A percentile compares a stretch with the other conserved stretches of the same genome.
Conservation (phyloP, 1,139 yeast species). For the Saccharomycopsis hybrid region DNA sequence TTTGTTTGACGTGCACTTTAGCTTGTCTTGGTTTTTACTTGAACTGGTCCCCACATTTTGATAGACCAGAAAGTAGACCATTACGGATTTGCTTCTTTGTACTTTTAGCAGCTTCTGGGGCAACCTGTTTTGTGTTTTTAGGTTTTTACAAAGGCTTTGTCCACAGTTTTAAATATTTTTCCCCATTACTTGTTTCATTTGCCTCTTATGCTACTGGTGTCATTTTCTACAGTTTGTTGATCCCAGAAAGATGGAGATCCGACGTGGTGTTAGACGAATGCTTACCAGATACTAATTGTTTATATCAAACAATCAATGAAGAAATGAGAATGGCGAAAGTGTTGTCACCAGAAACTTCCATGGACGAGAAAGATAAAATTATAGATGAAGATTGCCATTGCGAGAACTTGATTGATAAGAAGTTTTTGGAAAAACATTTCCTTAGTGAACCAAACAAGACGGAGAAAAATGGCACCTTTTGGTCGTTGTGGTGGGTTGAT, state of each 20-base stretch:
- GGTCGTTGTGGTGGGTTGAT: conserved; percentile 82
- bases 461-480: conserved; percentile 41
- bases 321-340: conserved; percentile 4
- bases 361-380: conserved; percentile 24
- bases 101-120: conserved; percentile 72
- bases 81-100: conserved; percentile 79
- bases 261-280: conserved; percentile 38
- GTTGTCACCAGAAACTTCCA: background rate
- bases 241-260: conserved; percentile 84
- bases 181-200: conserved; percentile 61
- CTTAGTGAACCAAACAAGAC: conserved; percentile 43
- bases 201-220: conserved; percentile 78
- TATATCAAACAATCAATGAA: conserved; percentile 11
- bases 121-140: conserved; percentile 54
- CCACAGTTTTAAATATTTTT: conserved; percentile 45
- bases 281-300: conserved; percentile 26
- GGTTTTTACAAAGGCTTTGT: conserved; percentile 50
- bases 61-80: conserved; percentile 75
- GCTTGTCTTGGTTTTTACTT: conserved; percentile 70
- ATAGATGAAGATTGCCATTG: conserved; percentile 28
- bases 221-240: conserved; percentile 75
- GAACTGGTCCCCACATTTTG: conserved; percentile 90
- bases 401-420: conserved; percentile 28
- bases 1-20: conserved; percentile 54
- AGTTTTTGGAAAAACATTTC: conserved; percentile 47